Evolutionary conservation across 495 filamentous ascomycete species (phyloP), one percentile per base, ranked within the genome.

Genomic region (Parathielavia hyrcaniae): DNA sequence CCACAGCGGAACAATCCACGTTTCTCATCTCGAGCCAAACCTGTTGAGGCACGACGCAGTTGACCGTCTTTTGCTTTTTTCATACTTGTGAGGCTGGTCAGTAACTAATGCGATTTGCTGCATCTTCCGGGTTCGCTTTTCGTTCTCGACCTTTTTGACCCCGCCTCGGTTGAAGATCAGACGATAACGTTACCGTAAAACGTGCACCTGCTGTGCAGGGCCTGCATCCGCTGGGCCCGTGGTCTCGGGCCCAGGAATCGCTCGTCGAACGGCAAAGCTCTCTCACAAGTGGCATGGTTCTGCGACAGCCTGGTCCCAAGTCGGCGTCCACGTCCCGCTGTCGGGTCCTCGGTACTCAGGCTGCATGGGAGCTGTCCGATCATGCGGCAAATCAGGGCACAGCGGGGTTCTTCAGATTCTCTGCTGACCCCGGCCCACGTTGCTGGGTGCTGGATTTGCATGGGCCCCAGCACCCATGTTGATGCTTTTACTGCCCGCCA

Each of bases 301-400:
- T 53, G 20, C 38, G 38, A 26, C 49, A 53, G 26, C 26, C 41
- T 11, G 9, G n/a, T 36, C 41, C 41, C 40, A 58, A 38, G 39
- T 26, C 56, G 26, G 55, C 23, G 39, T 7, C 34, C 10, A 20
- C 14, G 36, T 50, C 55, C 55, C 55, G 47, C 23, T 41, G 58
- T 55, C 58, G 51, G 58, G 50, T 60, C 58, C 38, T 53, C 49
- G 57, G 58, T 50, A 60, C 57, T n/a, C n/a, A n/a, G n/a, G n/a
- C n/a, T 53, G 43, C 9, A 43, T 39, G 50, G 46, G 46, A 45
- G 38, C 44, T 38, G 14, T 50, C 35, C 36, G 32, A 7, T n/a
- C 34, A 46, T 48, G 32, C 38, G 19, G 40, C 38, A 49, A 51
- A 32, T 12, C 36, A 53, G 40, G 57, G 50, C 57, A 59, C 50